phyloP scores from a whole-genome alignment of 1,284 basidiomycete species.

The Puccinia horiana region DNA sequence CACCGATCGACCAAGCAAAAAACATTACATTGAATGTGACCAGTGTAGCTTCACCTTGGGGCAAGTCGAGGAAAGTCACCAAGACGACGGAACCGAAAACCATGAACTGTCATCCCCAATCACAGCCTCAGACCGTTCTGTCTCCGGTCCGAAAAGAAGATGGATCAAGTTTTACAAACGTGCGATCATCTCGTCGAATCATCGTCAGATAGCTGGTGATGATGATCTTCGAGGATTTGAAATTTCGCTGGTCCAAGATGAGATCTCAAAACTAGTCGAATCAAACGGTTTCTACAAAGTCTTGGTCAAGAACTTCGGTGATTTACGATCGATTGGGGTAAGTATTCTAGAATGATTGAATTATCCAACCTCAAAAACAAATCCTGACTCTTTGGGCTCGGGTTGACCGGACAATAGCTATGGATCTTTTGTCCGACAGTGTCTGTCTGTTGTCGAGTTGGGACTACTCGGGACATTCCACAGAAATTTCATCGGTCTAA shows the following conservation, averaged over 20 bases:
- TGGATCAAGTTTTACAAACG: conserved; percentile 35
- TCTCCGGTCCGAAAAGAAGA: background rate
- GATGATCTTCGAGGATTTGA: background rate
- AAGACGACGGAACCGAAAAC: background rate
- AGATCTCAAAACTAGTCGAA: conserved; percentile 18
- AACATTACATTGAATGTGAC: conserved; percentile 2
- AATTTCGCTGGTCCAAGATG: conserved; percentile 1
- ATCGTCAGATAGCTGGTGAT: background rate
- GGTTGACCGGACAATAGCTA: background rate
- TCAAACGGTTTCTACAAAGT: conserved; percentile 34
- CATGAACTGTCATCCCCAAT: background rate
- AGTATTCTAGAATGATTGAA: background rate
- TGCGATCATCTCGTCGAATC: background rate
- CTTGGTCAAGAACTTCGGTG: conserved; percentile 2
- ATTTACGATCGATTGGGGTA: conserved; percentile 3
- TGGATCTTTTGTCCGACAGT: conserved; percentile 29
- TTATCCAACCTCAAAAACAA: background rate
- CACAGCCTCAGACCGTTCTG: background rate
- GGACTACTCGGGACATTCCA: background rate
- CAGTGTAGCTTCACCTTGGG: conserved; percentile 16
- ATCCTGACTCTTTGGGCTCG: background rate
- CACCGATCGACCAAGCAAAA: background rate
- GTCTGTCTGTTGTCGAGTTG: background rate
- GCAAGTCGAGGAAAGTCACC: background rate
- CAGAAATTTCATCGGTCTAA: background rate